Base-by-base conservation (phyloP, 768 basidiomycete species). In the Calocybe cyanea region DNA sequence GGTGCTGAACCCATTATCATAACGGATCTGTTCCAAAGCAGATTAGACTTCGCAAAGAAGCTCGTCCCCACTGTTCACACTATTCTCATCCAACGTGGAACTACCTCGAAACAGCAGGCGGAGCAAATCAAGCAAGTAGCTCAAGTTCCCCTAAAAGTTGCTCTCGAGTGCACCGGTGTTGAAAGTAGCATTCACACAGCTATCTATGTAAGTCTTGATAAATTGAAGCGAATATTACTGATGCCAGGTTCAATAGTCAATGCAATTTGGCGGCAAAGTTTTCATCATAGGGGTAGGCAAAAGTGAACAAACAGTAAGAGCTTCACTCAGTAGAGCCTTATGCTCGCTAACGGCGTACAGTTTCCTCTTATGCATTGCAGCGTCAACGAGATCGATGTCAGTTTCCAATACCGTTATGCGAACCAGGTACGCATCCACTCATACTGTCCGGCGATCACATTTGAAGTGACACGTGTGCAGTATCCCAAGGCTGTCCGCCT, bases 401-500 rank as follows among this genome's bases (percentile, higher is more conserved):
- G 72, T 48, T 82, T 85, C 64, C 81, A 80, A 61, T 85, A 82
- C 57, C 78, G 83, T 19, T 85, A 85, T 51, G 77, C 78, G 19
- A 83, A 81, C 55, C 81, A 83, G 61, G 77, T 72, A 51, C 31
- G 59, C 39, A 9, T 28, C 19, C 31, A n/a, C 18, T 21, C 8
- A 33, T 2, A 24, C 53, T 3, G 6, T 36, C 2, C 20, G 19
- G 9, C 24, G 41, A 17, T 7, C 4, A 37, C 31, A 10, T 20
- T 11, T 36, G 18, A 20, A 35, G 34, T 30, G 7, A 7, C 13
- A 35, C n/a, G 23, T 41, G 31, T 36, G 31, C 65, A 84, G 72
- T 94, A 92, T 64, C 89, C 89, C 8, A 88, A 86, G 57, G 92
- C 92, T 2, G 79, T 94, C 47, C 77, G 83, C 3, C 80, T 93